These are phyloP conservation scores for Globisporangium emineosum DNA, from an alignment of 352 stramenopile species.

Conservation along the genomic window DNA sequence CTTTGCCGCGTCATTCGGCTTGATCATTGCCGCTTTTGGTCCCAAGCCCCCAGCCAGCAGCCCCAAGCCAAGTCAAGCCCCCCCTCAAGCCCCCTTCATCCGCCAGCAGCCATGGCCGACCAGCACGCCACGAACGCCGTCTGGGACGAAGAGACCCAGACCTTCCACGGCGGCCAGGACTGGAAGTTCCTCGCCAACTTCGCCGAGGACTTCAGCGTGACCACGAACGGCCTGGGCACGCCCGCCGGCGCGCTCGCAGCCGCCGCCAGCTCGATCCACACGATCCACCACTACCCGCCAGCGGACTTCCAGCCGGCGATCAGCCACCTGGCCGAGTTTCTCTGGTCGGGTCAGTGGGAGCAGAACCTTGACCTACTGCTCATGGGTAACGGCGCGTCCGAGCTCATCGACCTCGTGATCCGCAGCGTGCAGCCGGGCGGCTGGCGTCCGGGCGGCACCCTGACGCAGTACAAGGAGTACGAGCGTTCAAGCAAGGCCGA, in stretches of 20 bases:
- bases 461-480: constrained; percentile 88
- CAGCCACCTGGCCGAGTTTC: constrained; percentile 85
- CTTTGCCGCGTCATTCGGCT: not conserved
- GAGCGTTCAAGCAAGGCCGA: constrained; percentile 82
- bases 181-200: constrained; percentile 91
- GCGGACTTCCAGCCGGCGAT: constrained; percentile 89
- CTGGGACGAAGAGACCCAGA: constrained; percentile 85
- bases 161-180: constrained; percentile 90
- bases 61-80: not conserved
- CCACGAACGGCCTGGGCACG: constrained; percentile 86
- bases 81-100: not conserved
- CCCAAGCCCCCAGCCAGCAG: not conserved
- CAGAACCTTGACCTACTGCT: constrained; percentile 66
- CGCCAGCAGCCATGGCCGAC: constrained; percentile 5
- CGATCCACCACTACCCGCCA: constrained; percentile 88
- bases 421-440: constrained; percentile 69
- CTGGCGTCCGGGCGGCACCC: constrained; percentile 68
- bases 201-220: constrained; percentile 88
- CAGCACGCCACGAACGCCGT: constrained; percentile 26
- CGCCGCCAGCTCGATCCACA: constrained; percentile 66
- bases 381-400: constrained; percentile 81
- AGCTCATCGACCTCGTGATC: constrained; percentile 89
- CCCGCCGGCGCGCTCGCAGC: constrained; percentile 64
- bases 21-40: constrained; percentile 13
- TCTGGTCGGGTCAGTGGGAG: constrained; percentile 65